A percentile compares a stretch with the other conserved stretches of the same genome.
These are phyloP conservation scores for Catunica adiposa DNA, from an alignment of 2,329 filamentous ascomycete genomes.

Conservation along the genomic window DNA sequence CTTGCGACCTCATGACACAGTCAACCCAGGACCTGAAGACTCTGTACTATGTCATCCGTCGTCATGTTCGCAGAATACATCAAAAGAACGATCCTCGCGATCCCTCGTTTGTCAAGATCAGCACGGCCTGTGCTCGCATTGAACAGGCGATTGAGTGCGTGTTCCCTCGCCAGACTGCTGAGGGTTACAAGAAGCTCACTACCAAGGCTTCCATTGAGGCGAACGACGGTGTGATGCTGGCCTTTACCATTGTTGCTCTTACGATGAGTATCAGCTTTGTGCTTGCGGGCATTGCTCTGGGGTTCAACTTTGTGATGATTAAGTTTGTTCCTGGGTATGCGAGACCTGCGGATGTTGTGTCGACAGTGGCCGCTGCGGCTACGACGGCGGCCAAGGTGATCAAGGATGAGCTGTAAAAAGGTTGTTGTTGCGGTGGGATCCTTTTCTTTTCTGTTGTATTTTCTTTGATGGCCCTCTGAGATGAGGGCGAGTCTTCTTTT, in stretches of 20 bases:
- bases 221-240: slow-evolving; percentile 48
- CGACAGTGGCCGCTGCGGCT: not conserved
- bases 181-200: slow-evolving; percentile 29
- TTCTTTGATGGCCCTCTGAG: not conserved
- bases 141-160: slow-evolving; percentile 92
- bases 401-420: slow-evolving; percentile 14
- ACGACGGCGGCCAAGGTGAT: not conserved
- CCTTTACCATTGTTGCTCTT: slow-evolving; percentile 48
- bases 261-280: slow-evolving; percentile 47
- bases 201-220: slow-evolving; percentile 31
- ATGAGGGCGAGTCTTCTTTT: slow-evolving; percentile 6
- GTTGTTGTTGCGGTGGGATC: not conserved
- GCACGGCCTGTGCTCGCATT: slow-evolving; percentile 70
- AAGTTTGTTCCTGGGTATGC: slow-evolving; percentile 10
- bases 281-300: slow-evolving; percentile 12
- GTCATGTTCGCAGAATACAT: slow-evolving; percentile 65
- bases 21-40: slow-evolving; percentile 78
- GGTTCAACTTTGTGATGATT: slow-evolving; percentile 12
- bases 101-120: slow-evolving; percentile 83
- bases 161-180: slow-evolving; percentile 69
- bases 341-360: not conserved
- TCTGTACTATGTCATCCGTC: slow-evolving; percentile 67
- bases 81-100: slow-evolving; percentile 89
- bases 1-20: slow-evolving; percentile 79
- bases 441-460: slow-evolving; percentile 7